Conservation (phyloP, 1,284 basidiomycete species). For the Leucocoprinus gongylophorus region DNA sequence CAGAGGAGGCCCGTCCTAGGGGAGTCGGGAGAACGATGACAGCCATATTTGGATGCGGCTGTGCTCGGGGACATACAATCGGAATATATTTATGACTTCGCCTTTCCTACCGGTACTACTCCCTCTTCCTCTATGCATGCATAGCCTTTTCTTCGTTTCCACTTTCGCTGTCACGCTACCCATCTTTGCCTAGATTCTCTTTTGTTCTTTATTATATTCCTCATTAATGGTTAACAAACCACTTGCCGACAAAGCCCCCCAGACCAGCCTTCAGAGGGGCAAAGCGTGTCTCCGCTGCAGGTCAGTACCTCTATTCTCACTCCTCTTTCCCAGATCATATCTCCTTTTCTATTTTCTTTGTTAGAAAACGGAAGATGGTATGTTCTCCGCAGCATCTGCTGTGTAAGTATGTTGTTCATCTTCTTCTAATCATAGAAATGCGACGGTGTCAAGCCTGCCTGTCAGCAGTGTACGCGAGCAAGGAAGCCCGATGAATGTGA, state of each 20-base stretch:
- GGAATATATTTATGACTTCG: constrained; percentile 14
- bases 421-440: constrained; percentile 39
- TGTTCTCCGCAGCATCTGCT: constrained; percentile 13
- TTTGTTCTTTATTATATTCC: constrained; percentile 18
- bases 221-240: constrained; percentile 42
- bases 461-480: constrained; percentile 53
- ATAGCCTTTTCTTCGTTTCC: constrained; percentile 17
- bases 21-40: background rate
- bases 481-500: constrained; percentile 54
- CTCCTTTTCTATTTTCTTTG: constrained; percentile 12
- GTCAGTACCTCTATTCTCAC: constrained; percentile 26
- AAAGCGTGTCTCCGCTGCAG: constrained; percentile 66
- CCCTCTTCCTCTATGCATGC: constrained; percentile 23
- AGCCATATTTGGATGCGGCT: constrained; percentile 9
- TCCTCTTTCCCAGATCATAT: constrained; percentile 11
- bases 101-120: constrained; percentile 11
- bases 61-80: constrained; percentile 13
- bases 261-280: constrained; percentile 44
- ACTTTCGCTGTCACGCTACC: constrained; percentile 15
- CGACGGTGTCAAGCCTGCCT: constrained; percentile 52
- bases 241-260: constrained; percentile 26
- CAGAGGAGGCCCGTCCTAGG: background rate
- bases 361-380: constrained; percentile 75
- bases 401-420: constrained; percentile 12
- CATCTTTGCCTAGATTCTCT: constrained; percentile 14